Evolutionary conservation across 106 monocot species (phyloP), one percentile per base, ranked within the genome.

Genomic region (Acanthochlamys bracteata): DNA sequence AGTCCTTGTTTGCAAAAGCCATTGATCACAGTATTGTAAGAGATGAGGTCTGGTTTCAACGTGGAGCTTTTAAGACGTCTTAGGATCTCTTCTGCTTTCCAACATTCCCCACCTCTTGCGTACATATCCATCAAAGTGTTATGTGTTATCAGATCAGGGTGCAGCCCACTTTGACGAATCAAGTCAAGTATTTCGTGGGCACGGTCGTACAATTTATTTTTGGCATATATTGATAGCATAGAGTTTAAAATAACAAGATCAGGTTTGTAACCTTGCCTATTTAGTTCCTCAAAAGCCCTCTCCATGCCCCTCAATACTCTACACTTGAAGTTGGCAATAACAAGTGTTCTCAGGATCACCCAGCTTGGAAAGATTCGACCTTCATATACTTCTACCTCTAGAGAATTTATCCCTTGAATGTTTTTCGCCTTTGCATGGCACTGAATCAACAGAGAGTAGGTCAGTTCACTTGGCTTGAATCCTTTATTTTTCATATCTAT

Each of bases 51-150:
- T 0, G 93, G 85, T 47, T 83, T 73, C 45, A 69, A 33, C 12
- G 74, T 77, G 13, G 71, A 76, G 11, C 13, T 70, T 45, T 79
- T 45, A 40, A 96, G 49, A 39, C 74, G 72, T 60, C 74, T 85
- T 21, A 98, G 73, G 52, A 85, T 63, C 47, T 88, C 78, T 70
- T 98, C 91, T n/a, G 91, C 88, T 57, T 91, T 83, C 84, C 84
- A 83, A 57, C 82, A 85, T 40, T 91, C 96, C 2, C 88, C 88
- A 20, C 69, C 60, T 64, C 81, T 84, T 25, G 79, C 90, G 72
- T 91, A 75, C 79, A 98, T 66, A 72, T 91, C 88, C 83, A 98
- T 98, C 76, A 98, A 78, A 76, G 84, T 79, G 63, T 98, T 98
- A 66, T 85, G 78, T 7, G 82, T 91, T 24, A 91, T 78, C 9